Conservation (phyloP, 768 basidiomycete genomes). For the Suillus occidentalis region DNA sequence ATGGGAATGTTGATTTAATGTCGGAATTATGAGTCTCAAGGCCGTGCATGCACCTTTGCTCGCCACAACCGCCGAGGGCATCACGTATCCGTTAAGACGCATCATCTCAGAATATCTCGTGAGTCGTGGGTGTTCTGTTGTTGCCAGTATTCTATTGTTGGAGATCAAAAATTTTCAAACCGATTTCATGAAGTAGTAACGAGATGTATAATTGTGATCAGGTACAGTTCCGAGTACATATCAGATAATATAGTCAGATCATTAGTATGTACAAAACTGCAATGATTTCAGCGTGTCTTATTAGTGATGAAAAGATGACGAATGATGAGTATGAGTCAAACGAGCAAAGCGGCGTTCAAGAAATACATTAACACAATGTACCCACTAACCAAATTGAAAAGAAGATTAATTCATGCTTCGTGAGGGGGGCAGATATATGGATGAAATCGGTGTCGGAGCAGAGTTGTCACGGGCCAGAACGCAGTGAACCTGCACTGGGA, state of each 20-base stretch:
- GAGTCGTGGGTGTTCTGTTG: not conserved
- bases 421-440: conserved; percentile 19
- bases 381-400: conserved; percentile 1
- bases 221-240: conserved; percentile 5
- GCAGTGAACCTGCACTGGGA: not conserved
- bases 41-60: not conserved
- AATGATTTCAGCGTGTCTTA: conserved; percentile 3
- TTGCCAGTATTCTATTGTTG: conserved; percentile 5
- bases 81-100: not conserved
- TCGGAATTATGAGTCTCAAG: not conserved
- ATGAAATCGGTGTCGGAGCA: conserved; percentile 1
- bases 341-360: conserved; percentile 12
- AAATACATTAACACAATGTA: conserved; percentile 17
- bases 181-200: not conserved
- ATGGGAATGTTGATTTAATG: not conserved
- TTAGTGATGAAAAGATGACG: not conserved
- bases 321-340: conserved; percentile 1
- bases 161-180: not conserved
- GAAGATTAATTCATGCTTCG: conserved; percentile 12
- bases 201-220: conserved; percentile 4
- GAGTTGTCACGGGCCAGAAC: not conserved
- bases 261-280: conserved; percentile 10
- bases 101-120: not conserved
- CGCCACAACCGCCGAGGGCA: not conserved
- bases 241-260: not conserved